These are phyloP conservation scores for Penicillium maclennaniae DNA, from an alignment of 495 filamentous ascomycete genomes.

Conservation along the genomic window DNA sequence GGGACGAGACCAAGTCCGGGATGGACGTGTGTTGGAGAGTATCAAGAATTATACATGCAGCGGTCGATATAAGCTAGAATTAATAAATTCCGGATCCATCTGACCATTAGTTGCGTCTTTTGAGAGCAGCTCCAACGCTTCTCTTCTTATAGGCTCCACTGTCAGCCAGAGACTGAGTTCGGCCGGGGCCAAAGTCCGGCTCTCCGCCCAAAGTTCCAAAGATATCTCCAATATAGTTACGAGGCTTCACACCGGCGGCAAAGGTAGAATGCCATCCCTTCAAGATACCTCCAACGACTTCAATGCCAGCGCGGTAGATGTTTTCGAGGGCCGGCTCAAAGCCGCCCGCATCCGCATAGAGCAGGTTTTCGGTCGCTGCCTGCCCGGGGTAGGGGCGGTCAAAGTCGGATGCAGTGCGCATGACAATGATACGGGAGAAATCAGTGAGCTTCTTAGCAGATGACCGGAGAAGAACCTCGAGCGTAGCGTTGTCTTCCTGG, in stretches of 20 bases:
- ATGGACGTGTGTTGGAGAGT: not conserved
- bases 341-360: slow-evolving; percentile 55
- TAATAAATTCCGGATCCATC: not conserved
- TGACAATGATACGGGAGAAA: slow-evolving; percentile 65
- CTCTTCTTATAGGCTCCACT: slow-evolving; percentile 31
- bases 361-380: slow-evolving; percentile 51
- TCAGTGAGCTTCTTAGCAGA: slow-evolving; percentile 54
- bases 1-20: no score
- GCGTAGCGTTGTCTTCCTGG: slow-evolving; percentile 72
- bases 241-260: slow-evolving; percentile 52
- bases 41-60: not conserved
- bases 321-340: slow-evolving; percentile 59
- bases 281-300: slow-evolving; percentile 65
- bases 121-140: slow-evolving; percentile 12
- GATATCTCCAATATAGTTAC: slow-evolving; percentile 72
- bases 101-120: slow-evolving; percentile 10
- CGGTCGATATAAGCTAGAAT: not conserved
- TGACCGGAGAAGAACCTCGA: slow-evolving; percentile 63
- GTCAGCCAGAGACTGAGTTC: slow-evolving; percentile 20
- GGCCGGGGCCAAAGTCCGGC: slow-evolving; percentile 63
- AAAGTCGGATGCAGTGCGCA: slow-evolving; percentile 72
- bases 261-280: slow-evolving; percentile 57
- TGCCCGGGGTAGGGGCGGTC: slow-evolving; percentile 61
- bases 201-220: slow-evolving; percentile 61
- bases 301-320: slow-evolving; percentile 62